Conservation (phyloP, 306 rosid genomes). For the Cicer cuneatum region DNA sequence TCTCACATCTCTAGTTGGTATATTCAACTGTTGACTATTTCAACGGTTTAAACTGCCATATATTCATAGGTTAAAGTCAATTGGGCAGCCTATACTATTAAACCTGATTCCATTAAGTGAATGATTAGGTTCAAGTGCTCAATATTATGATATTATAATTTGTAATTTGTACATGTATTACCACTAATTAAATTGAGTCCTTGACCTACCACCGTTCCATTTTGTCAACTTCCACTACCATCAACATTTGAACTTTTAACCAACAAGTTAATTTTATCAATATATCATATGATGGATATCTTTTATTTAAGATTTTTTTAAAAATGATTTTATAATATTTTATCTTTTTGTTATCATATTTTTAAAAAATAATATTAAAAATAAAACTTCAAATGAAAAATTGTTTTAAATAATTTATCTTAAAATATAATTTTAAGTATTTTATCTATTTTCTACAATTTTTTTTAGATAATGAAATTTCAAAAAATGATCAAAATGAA, state of each 20-base stretch:
- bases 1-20: slow-evolving; percentile 49
- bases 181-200: slow-evolving; percentile 37
- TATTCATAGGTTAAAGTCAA: slow-evolving; percentile 45
- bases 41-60: slow-evolving; percentile 53
- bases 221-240: slow-evolving; percentile 47
- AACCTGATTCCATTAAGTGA: slow-evolving; percentile 37
- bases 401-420: too few species aligned
- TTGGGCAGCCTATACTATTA: background rate
- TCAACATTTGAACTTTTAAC: slow-evolving; percentile 37
- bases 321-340: too few species aligned
- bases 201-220: slow-evolving; percentile 40
- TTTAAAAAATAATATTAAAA: too few species aligned
- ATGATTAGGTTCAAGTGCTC: slow-evolving; percentile 34
- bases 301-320: too few species aligned
- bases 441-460: too few species aligned
- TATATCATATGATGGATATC: too few species aligned
- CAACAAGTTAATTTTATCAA: too few species aligned
- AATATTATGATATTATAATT: background rate
- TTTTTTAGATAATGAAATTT: too few species aligned
- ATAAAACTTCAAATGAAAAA: too few species aligned
- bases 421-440: too few species aligned
- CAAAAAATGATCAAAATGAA: too few species aligned
- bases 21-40: slow-evolving; percentile 44
- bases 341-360: too few species aligned
- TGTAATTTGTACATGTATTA: slow-evolving; percentile 33